Evolutionary conservation across 2,329 filamentous ascomycete genomes (phyloP).

Genomic region (Fusarium hainanense): DNA sequence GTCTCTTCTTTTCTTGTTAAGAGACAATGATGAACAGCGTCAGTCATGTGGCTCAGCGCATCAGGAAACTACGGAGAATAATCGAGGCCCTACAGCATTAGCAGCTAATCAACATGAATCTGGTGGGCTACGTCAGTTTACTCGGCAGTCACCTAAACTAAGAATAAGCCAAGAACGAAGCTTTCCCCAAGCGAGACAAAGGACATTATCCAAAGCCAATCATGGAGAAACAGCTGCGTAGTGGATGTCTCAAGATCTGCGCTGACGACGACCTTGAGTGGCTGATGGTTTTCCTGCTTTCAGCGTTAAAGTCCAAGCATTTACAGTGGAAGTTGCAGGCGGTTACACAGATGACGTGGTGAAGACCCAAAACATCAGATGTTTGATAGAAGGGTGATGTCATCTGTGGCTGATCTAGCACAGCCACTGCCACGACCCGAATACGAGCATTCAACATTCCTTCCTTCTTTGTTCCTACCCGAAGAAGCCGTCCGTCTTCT

Average conservation of each 20-base stretch:
- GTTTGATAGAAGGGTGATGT: conserved; percentile 11
- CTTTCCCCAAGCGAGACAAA: conserved; percentile 24
- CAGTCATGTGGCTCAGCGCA: conserved; percentile 26
- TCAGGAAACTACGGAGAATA: conserved; percentile 11
- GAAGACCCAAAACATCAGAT: conserved; percentile 23
- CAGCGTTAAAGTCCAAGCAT: background rate
- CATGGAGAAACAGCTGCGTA: conserved; percentile 1
- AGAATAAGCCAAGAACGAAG: conserved; percentile 26
- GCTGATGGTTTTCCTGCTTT: conserved; percentile 31
- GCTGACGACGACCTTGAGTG: conserved; percentile 38
- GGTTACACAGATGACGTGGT: conserved; percentile 33
- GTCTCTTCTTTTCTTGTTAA: background rate
- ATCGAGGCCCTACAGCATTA: conserved; percentile 23
- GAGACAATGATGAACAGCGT: conserved; percentile 21
- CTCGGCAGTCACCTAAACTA: conserved; percentile 31
- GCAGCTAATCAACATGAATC: background rate
- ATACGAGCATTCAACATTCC: conserved; percentile 29
- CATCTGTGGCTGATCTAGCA: conserved; percentile 30
- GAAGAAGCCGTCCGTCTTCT: background rate
- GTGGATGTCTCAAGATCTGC: conserved; percentile 22
- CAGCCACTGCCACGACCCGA: background rate
- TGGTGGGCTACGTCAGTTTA: conserved; percentile 31
- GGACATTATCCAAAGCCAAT: conserved; percentile 9
- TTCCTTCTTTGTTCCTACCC: background rate
- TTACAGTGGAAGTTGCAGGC: conserved; percentile 6